Base-by-base conservation (phyloP, 257 asterid species). In the Gynochthodes officinalis region DNA sequence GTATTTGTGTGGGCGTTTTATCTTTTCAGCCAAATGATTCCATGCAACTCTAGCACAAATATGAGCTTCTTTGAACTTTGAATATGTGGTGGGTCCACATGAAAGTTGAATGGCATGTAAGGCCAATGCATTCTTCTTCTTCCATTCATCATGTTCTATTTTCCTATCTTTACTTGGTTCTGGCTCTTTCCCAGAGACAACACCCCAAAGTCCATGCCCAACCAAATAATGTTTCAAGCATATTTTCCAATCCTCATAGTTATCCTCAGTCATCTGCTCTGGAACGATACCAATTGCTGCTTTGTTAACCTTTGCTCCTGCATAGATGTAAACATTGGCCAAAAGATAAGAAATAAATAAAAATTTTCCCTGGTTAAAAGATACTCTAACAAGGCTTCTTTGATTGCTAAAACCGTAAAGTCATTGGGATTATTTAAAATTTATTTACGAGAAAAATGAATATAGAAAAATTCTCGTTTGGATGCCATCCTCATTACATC, bases 121-220 rank as follows among this genome's bases (percentile, higher is more conserved):
- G 23, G 86, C 86, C 58, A 84, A 52, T 25, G 81, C 82, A 63
- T 82, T 80, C 57, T 80, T 82, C 74, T 33, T 82, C 79, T 57
- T 73, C 89, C 89, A 84, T 16, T 77, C 79, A 1, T 79, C 83
- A 14, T 82, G 76, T 64, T 77, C 64, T 39, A 77, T 64, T 19
- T 58, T 67, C 15, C 13, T 46, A 18, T 14, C n/a, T 54, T 80
- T 73, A 18, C 42, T 61, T 11, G 89, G 89, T 67, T 77, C 67
- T 0, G 44, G 21, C 75, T 80, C 86, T 43, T 75, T 77, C 11
- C 83, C 86, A 7, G 86, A 79, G 10, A 80, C 83, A 7, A 84
- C 82, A 4, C 82, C 86, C 86, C 86, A 84, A 10, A 84, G 73
- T 0, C 80, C 89, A 60, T 82, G 81, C 0, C 85, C 86, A 6